These are phyloP conservation scores for Plasmodium gonderi DNA, from an alignment of 169 alveolate species.

Conservation along the genomic window DNA sequence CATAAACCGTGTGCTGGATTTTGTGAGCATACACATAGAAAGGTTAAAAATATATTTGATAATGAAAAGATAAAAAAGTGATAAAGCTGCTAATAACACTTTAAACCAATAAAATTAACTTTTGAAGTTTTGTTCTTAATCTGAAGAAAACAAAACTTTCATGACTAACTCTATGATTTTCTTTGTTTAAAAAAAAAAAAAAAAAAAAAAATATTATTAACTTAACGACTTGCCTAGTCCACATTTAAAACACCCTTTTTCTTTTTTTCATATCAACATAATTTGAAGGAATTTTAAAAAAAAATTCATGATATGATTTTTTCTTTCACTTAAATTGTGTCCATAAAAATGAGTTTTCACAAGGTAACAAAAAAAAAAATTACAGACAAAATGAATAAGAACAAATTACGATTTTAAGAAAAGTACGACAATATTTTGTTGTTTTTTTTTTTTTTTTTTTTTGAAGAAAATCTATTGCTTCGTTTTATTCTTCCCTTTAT, in stretches of 20 bases:
- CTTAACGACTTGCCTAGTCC: not conserved
- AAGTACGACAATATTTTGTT: not conserved
- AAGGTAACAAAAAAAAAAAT: slow-evolving; percentile 9
- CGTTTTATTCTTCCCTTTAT: not conserved
- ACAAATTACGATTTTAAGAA: not conserved
- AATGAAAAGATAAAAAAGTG: not conserved
- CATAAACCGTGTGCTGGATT: not conserved
- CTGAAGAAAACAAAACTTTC: not conserved
- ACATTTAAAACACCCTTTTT: not conserved
- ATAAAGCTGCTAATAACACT: not conserved
- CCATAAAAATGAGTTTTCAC: slow-evolving; percentile 14
- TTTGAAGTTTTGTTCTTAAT: not conserved
- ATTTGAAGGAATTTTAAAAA: not conserved
- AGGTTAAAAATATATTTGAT: not conserved
- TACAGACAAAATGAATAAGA: not conserved
- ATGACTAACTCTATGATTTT: not conserved
- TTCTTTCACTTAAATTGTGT: not conserved
- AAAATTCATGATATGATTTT: not conserved
- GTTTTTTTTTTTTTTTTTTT: not conserved
- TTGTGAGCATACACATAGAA: not conserved
- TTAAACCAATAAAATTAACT: not conserved
- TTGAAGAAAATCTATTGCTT: not conserved
- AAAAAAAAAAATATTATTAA: slow-evolving; percentile 1
- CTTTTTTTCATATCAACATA: not conserved
- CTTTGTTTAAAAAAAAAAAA: slow-evolving; percentile 35